Conservation (phyloP, 768 basidiomycete species). For the Boletus speciosus region DNA sequence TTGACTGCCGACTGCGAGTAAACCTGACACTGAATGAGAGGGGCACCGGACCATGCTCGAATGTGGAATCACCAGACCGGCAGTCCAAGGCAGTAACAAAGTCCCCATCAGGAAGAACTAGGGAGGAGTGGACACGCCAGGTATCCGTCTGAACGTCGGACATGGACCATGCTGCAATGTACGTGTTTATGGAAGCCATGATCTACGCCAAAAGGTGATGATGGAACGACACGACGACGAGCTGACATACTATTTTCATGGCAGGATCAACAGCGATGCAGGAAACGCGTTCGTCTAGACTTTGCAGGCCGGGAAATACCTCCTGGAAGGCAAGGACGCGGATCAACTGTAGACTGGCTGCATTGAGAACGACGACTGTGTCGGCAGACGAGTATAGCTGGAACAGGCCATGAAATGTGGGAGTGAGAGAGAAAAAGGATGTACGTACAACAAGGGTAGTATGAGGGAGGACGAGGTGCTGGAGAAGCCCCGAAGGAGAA, state of each 20-base stretch:
- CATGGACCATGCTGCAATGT: conserved; percentile 76
- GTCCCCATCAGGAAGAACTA: conserved; percentile 56
- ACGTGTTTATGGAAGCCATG: conserved; percentile 63
- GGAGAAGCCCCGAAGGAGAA: conserved; percentile 52
- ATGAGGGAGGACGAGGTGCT: conserved; percentile 54
- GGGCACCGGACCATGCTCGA: neutral
- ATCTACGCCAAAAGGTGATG: conserved; percentile 44
- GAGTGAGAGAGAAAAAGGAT: neutral
- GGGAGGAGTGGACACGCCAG: conserved; percentile 82
- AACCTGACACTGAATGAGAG: conserved; percentile 47
- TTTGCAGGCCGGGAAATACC: conserved; percentile 62
- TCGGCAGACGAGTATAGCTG: conserved; percentile 75
- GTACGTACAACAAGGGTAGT: conserved; percentile 58
- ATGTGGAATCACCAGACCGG: conserved; percentile 56
- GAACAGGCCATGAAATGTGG: neutral
- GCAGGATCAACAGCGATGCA: conserved; percentile 70
- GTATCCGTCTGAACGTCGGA: conserved; percentile 58
- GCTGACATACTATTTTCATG: conserved; percentile 70
- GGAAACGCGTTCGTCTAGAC: conserved; percentile 45
- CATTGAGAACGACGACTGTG: conserved; percentile 67
- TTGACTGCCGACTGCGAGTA: conserved; percentile 67
- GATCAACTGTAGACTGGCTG: conserved; percentile 58
- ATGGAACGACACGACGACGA: neutral
- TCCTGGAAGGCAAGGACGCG: conserved; percentile 78
- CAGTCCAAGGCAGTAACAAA: conserved; percentile 64